A percentile compares a stretch with the other conserved stretches of the same genome.
phyloP scores from a whole-genome alignment of 805 yeast genomes.

The Suhomyces sp. region DNA sequence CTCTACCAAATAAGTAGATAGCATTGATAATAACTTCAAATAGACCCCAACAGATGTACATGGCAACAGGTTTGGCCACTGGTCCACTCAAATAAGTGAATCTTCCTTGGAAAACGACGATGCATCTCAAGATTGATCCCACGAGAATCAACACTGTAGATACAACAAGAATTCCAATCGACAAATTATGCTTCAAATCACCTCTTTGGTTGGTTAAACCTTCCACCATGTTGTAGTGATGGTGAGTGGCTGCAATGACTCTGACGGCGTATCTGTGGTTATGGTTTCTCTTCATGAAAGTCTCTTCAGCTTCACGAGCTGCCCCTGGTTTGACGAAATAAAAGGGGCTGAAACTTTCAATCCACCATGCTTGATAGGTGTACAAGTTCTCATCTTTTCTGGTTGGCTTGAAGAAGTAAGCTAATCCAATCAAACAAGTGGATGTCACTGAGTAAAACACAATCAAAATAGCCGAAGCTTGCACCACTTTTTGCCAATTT shows the following conservation, averaged over 20 bases:
- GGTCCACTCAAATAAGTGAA: constrained; percentile 17
- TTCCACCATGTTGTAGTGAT: constrained; percentile 35
- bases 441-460: constrained; percentile 53
- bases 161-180: constrained; percentile 43
- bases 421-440: constrained; percentile 43
- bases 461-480: constrained; percentile 29
- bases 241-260: constrained; percentile 58
- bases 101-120: constrained; percentile 40
- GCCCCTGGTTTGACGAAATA: constrained; percentile 61
- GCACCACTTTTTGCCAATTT: constrained; percentile 45
- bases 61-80: constrained; percentile 46
- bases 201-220: constrained; percentile 41
- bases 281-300: constrained; percentile 47
- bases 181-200: constrained; percentile 47
- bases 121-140: constrained; percentile 50
- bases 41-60: constrained; percentile 69
- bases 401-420: constrained; percentile 58
- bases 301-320: constrained; percentile 44
- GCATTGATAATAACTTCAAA: constrained; percentile 58
- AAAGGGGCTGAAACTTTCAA: constrained; percentile 54
- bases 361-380: constrained; percentile 79
- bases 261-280: constrained; percentile 50
- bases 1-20: constrained; percentile 58
- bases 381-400: constrained; percentile 46
- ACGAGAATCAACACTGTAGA: constrained; percentile 50